These are phyloP conservation scores for Dryadomyces quercus-mongolicae DNA, from an alignment of 2,329 filamentous ascomycete species.

Conservation along the genomic window DNA sequence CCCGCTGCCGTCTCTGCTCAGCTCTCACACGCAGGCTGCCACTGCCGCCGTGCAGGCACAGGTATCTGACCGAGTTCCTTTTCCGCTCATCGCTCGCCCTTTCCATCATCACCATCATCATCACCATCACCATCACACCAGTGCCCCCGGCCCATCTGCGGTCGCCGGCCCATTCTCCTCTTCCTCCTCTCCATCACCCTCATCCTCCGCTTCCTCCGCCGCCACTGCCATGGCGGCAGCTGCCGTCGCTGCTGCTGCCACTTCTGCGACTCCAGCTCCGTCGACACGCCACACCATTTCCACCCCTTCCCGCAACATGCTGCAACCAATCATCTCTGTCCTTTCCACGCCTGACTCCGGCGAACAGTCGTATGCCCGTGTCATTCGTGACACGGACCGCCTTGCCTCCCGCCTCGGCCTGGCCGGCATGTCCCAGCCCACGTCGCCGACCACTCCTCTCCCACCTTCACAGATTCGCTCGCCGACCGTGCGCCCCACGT, in stretches of 20 bases:
- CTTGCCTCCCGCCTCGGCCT: slow-evolving; percentile 71
- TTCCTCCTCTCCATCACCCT: neutral
- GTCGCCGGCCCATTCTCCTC: neutral
- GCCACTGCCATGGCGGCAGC: neutral
- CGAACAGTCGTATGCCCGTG: slow-evolving; percentile 61
- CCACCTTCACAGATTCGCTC: slow-evolving; percentile 52
- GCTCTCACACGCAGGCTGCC: neutral
- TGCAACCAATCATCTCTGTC: slow-evolving; percentile 52
- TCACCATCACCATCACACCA: slow-evolving; percentile 32
- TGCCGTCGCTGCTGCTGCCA: slow-evolving; percentile 3
- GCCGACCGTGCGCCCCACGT: slow-evolving; percentile 40
- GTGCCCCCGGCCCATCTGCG: neutral
- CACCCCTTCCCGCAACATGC: slow-evolving; percentile 34
- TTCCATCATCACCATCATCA: slow-evolving; percentile 20
- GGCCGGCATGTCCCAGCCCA: slow-evolving; percentile 71
- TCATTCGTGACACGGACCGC: slow-evolving; percentile 70
- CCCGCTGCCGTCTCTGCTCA: neutral
- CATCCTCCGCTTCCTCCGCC: neutral
- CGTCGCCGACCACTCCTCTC: slow-evolving; percentile 77
- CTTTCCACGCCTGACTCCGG: slow-evolving; percentile 54
- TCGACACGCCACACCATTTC: slow-evolving; percentile 27
- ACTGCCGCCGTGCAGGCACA: neutral
- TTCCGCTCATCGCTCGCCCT: slow-evolving; percentile 3
- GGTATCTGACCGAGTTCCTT: neutral
- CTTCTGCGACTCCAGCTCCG: neutral